phyloP scores from a whole-genome alignment of 257 asterid species.

The Penstemon eatonii region DNA sequence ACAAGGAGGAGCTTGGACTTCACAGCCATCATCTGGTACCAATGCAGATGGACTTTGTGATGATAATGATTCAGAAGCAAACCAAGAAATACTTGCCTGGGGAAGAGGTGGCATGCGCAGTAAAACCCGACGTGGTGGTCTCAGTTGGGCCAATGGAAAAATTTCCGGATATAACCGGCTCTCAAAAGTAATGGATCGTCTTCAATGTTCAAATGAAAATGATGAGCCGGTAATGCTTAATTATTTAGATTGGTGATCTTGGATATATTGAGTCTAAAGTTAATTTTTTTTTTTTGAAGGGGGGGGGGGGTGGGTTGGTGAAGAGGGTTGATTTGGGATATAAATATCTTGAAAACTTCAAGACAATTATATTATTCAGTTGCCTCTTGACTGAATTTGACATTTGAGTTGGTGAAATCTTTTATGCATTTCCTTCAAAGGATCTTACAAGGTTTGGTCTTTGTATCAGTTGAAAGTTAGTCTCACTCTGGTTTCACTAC shows the following conservation, averaged over 20 bases:
- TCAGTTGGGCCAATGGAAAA: slow-evolving; percentile 54
- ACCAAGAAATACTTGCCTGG: slow-evolving; percentile 80
- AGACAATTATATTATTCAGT: background rate
- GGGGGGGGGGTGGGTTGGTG: slow-evolving; percentile 15
- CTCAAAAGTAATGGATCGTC: slow-evolving; percentile 70
- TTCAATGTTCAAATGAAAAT: slow-evolving; percentile 53
- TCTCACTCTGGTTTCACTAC: slow-evolving; percentile 61
- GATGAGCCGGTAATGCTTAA: slow-evolving; percentile 48
- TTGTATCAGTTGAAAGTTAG: slow-evolving; percentile 63
- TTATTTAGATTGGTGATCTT: slow-evolving; percentile 19
- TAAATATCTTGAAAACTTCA: slow-evolving; percentile 2
- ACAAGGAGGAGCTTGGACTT: slow-evolving; percentile 58
- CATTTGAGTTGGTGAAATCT: slow-evolving; percentile 16
- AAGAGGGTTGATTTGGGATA: slow-evolving; percentile 13
- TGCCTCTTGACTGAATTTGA: slow-evolving; percentile 18
- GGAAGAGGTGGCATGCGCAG: slow-evolving; percentile 92
- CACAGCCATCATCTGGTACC: slow-evolving; percentile 61
- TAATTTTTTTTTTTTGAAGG: slow-evolving; percentile 13
- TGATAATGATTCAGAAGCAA: slow-evolving; percentile 68
- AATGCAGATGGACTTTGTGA: slow-evolving; percentile 56
- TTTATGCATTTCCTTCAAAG: slow-evolving; percentile 12
- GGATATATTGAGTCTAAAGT: slow-evolving; percentile 4
- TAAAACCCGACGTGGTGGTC: slow-evolving; percentile 65
- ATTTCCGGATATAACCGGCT: slow-evolving; percentile 57
- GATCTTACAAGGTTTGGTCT: slow-evolving; percentile 22